Evolutionary conservation across 257 asterid genomes (phyloP).

Genomic region (Nicotiana tabacum): DNA sequence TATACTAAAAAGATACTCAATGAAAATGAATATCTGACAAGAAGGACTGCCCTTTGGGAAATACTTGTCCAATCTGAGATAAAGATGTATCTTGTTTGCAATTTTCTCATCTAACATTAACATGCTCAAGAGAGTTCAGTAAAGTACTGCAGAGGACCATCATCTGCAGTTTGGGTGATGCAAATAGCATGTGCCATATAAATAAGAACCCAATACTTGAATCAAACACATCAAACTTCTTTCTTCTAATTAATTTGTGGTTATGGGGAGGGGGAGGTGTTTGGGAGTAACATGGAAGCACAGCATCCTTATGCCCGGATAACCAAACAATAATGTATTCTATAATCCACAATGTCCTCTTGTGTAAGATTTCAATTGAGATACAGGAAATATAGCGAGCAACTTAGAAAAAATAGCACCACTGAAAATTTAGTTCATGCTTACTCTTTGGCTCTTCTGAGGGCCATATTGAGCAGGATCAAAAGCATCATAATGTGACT

Average conservation of each 20-base stretch:
- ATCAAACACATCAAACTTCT: not conserved
- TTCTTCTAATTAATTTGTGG: not conserved
- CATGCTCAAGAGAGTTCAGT: not conserved
- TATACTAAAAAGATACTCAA: not conserved
- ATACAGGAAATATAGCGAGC: not conserved
- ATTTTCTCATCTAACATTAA: not conserved
- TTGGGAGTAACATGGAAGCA: not conserved
- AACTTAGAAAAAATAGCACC: not conserved
- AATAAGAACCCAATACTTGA: constrained; percentile 1
- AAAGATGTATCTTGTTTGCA: not conserved
- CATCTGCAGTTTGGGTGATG: not conserved
- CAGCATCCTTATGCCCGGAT: not conserved
- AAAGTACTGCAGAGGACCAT: not conserved
- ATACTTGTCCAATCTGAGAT: not conserved
- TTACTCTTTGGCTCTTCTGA: constrained; percentile 92
- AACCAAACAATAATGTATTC: not conserved
- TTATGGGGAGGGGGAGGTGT: not conserved
- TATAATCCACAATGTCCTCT: not conserved
- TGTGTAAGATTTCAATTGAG: not conserved
- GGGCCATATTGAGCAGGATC: constrained; percentile 92
- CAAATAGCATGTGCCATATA: not conserved
- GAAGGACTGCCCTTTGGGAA: not conserved
- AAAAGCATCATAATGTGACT: constrained; percentile 88
- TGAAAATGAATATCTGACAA: not conserved
- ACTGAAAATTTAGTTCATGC: not conserved